Percentiles rank a stretch among this genome's conserved stretches.
phyloP scores from a whole-genome alignment of 2,329 filamentous ascomycete genomes.

The Proliferodiscus dingleyae region DNA sequence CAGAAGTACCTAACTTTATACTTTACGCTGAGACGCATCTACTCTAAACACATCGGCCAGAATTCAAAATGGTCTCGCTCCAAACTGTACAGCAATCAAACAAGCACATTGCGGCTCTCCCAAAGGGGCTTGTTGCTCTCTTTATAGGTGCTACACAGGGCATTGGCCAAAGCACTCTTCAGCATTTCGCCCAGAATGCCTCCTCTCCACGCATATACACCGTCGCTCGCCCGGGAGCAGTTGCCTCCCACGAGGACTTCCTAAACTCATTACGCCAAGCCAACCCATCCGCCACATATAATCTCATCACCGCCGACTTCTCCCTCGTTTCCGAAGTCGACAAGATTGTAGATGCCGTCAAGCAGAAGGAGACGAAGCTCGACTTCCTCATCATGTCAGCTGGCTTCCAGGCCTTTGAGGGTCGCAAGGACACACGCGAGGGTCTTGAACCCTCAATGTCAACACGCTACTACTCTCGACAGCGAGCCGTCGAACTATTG shows the following conservation, averaged over 20 bases:
- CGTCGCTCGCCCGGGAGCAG: conserved; percentile 31
- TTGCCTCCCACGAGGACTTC: neutral
- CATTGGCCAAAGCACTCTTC: conserved; percentile 8
- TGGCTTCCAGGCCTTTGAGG: conserved; percentile 27
- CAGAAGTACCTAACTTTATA: too few relatives aligned
- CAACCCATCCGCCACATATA: conserved; percentile 1
- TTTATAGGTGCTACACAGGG: conserved; percentile 9
- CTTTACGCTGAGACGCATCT: neutral
- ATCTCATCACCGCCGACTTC: conserved; percentile 34
- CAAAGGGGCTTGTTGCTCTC: conserved; percentile 2
- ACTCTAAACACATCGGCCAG: neutral
- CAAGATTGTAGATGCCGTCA: conserved; percentile 39
- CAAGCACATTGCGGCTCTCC: conserved; percentile 1
- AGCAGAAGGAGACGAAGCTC: conserved; percentile 35
- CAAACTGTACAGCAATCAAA: conserved; percentile 8
- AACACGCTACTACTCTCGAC: conserved; percentile 50
- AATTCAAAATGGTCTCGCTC: conserved; percentile 7
- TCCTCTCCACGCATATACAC: conserved; percentile 38
- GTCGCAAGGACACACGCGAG: conserved; percentile 44
- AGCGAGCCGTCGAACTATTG: conserved; percentile 49
- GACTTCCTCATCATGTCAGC: conserved; percentile 42
- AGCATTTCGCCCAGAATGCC: conserved; percentile 36
- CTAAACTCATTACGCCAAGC: conserved; percentile 31
- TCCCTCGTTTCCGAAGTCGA: conserved; percentile 45
- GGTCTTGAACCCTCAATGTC: conserved; percentile 45